Percentiles rank a stretch among this genome's conserved stretches.
These are phyloP conservation scores for Candolleomyces aberdarensis DNA, from an alignment of 768 basidiomycete species.

Conservation along the genomic window DNA sequence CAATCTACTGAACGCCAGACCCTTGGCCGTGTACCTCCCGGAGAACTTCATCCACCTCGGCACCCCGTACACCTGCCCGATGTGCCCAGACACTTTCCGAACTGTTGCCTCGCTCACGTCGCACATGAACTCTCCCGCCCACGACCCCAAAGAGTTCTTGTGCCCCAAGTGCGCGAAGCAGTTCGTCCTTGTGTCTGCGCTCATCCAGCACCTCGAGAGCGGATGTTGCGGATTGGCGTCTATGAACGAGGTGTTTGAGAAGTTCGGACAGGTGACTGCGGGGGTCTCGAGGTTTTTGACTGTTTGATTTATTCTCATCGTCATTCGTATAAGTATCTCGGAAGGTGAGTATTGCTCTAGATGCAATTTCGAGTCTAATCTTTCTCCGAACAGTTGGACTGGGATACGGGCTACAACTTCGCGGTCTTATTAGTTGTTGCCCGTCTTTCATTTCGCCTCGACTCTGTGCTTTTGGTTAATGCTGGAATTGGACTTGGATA, in stretches of 20 bases:
- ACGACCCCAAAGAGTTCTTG: conserved; percentile 48
- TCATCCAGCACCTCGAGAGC: conserved; percentile 67
- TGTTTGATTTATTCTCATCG: no score
- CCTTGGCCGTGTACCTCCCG: neutral
- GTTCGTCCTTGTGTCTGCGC: conserved; percentile 52
- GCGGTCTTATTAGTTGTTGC: no score
- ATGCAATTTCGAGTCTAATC: no score
- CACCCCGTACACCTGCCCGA: conserved; percentile 54
- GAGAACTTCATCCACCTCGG: conserved; percentile 5
- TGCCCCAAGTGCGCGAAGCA: conserved; percentile 50
- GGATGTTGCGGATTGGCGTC: conserved; percentile 51
- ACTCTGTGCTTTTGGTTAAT: no score
- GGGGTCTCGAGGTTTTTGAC: no score
- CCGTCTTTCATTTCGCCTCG: no score
- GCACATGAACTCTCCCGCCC: conserved; percentile 62
- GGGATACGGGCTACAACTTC: no score
- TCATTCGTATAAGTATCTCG: no score
- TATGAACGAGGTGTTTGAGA: conserved; percentile 38
- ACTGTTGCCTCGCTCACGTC: conserved; percentile 47
- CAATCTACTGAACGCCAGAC: no score
- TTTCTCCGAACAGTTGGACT: no score
- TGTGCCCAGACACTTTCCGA: conserved; percentile 47
- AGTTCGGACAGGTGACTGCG: conserved; percentile 7
- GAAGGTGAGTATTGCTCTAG: no score
- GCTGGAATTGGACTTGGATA: no score